A percentile compares a stretch with the other conserved stretches of the same genome.
Evolutionary conservation across 1,284 basidiomycete species (phyloP).

Genomic region (Papiliotrema terrestris): DNA sequence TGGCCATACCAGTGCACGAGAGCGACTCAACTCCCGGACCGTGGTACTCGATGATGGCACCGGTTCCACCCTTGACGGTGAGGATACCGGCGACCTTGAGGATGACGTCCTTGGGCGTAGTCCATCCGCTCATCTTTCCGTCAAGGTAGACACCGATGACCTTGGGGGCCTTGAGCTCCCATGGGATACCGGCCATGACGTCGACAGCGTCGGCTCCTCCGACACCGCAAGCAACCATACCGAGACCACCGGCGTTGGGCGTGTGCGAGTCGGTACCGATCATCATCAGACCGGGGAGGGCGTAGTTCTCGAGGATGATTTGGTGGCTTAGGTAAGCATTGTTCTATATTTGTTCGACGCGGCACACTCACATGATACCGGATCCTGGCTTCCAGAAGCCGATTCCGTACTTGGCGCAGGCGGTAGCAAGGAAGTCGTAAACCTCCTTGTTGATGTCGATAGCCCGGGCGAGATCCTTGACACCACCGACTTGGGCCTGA

Average conservation of each 20-base stretch:
- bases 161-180: slow-evolving; percentile 99
- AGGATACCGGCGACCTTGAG: slow-evolving; percentile 96
- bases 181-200: slow-evolving; percentile 95
- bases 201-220: slow-evolving; percentile 99
- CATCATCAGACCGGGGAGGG: slow-evolving; percentile 98
- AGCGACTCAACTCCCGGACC: slow-evolving; percentile 93
- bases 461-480: slow-evolving; percentile 88
- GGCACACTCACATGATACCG: slow-evolving; percentile 68
- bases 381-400: slow-evolving; percentile 99
- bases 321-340: slow-evolving; percentile 57
- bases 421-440: slow-evolving; percentile 98
- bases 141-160: slow-evolving; percentile 96
- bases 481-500: slow-evolving; percentile 92
- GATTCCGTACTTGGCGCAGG: slow-evolving; percentile 95
- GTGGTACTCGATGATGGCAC: slow-evolving; percentile 92
- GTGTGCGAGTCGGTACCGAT: slow-evolving; percentile 99
- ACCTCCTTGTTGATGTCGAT: slow-evolving; percentile 97
- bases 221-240: slow-evolving; percentile 98
- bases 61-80: slow-evolving; percentile 96
- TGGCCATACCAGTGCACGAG: slow-evolving; percentile 99
- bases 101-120: slow-evolving; percentile 95
- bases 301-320: slow-evolving; percentile 98
- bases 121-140: slow-evolving; percentile 95
- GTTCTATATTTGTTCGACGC: background rate
- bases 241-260: slow-evolving; percentile 97